Evolutionary conservation across 2,329 filamentous ascomycete species (phyloP).

Genomic region (Aureobasidium sp.): DNA sequence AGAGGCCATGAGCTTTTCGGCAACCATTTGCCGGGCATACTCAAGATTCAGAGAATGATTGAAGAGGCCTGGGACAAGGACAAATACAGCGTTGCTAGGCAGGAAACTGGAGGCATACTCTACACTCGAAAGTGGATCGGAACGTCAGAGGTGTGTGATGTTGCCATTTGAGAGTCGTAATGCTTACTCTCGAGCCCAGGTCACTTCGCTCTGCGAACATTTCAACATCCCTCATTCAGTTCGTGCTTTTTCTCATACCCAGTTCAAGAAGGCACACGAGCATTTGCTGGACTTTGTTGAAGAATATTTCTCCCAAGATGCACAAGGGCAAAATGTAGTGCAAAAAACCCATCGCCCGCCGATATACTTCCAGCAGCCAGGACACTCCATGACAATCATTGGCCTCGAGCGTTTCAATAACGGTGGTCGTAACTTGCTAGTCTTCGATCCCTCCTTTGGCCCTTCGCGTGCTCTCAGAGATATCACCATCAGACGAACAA

Average conservation of each 20-base stretch:
- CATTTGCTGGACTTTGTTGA: slow-evolving; percentile 60
- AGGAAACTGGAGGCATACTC: slow-evolving; percentile 76
- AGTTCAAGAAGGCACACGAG: slow-evolving; percentile 42
- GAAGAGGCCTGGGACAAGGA: slow-evolving; percentile 82
- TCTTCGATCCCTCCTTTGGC: slow-evolving; percentile 81
- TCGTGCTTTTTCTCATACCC: not conserved
- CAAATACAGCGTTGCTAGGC: slow-evolving; percentile 64
- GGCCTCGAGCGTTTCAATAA: slow-evolving; percentile 66
- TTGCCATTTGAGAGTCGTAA: not conserved
- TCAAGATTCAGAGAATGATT: slow-evolving; percentile 76
- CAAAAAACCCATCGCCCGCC: slow-evolving; percentile 65
- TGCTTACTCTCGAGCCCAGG: not conserved
- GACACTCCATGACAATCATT: slow-evolving; percentile 84
- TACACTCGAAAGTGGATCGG: slow-evolving; percentile 91
- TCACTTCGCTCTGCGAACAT: not conserved
- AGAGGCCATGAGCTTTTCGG: slow-evolving; percentile 56
- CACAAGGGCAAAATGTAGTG: slow-evolving; percentile 50
- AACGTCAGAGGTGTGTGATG: slow-evolving; percentile 58
- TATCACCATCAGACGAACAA: not conserved
- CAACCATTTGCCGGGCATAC: slow-evolving; percentile 60
- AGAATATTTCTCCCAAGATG: slow-evolving; percentile 57
- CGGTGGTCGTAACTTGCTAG: slow-evolving; percentile 63
- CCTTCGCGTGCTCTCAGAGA: slow-evolving; percentile 57
- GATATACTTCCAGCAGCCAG: slow-evolving; percentile 83
- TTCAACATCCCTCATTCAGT: not conserved